These are phyloP conservation scores for Rhynchospora tenuis DNA, from an alignment of 176 grass and related monocot species.

Conservation along the genomic window DNA sequence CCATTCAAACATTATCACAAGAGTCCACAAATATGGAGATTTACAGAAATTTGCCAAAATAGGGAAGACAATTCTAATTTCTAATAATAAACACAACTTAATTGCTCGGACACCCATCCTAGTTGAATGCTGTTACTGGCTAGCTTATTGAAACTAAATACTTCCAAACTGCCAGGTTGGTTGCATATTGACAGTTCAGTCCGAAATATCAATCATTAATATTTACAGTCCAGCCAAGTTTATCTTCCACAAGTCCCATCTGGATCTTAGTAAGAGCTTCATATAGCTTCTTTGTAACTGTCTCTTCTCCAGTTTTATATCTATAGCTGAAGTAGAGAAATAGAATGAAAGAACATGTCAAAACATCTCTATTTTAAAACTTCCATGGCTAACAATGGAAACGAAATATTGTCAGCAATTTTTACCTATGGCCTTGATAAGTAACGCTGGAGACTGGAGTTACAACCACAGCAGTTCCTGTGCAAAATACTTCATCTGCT, in stretches of 20 bases:
- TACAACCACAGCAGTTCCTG: slow-evolving; percentile 84
- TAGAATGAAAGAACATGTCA: background rate
- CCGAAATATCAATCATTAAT: slow-evolving; percentile 34
- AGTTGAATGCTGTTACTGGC: background rate
- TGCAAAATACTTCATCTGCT: slow-evolving; percentile 93
- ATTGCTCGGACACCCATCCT: no score
- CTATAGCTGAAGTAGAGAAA: slow-evolving; percentile 34
- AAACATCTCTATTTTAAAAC: background rate
- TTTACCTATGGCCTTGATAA: slow-evolving; percentile 54
- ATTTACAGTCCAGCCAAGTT: slow-evolving; percentile 59
- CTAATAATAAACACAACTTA: background rate
- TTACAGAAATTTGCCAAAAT: background rate
- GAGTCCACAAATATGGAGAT: background rate
- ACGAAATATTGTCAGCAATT: background rate
- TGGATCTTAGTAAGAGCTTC: slow-evolving; percentile 59
- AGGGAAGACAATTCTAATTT: background rate
- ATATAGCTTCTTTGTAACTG: slow-evolving; percentile 52
- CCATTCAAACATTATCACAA: background rate
- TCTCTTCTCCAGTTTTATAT: slow-evolving; percentile 56
- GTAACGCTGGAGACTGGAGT: slow-evolving; percentile 57
- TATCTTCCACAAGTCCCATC: slow-evolving; percentile 70
- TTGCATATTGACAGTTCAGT: background rate
- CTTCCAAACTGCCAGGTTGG: background rate
- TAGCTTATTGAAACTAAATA: background rate
- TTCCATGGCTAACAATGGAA: background rate